Evolutionary conservation across 306 rosid genomes (phyloP), one percentile per base, ranked within the genome.

Genomic region (Urtica urens): DNA sequence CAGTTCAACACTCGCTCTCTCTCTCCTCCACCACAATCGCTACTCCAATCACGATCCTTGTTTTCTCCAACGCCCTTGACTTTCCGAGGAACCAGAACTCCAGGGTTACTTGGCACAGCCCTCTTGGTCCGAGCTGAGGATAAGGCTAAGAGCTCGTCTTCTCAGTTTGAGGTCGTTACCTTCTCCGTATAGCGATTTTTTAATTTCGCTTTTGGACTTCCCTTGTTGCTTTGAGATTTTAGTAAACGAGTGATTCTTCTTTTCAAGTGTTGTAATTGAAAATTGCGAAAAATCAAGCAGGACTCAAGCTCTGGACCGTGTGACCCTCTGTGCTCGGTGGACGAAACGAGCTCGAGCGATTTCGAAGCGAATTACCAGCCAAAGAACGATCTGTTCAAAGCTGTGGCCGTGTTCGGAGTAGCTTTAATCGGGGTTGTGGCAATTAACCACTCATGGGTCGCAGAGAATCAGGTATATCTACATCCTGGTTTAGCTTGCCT

Each of bases 381-480:
- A 50, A 81, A 75, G 80, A 79, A 90, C 5, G 94, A 85, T 79
- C 75, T 75, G 45, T 53, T 90, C 66, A 90, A 90, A 60, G 99
- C 87, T 37, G 52, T 85, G 59, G 94, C 95, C 48, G 30, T 90
- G 62, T 46, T 85, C 67, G 85, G 74, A 5, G 81, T 72, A 20
- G 78, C 92, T 51, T 73, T 60, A 52, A 65, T 74, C 47, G 99
- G 99, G 52, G 56, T 84, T 6, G 60, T 79, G 51, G 94, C 95
- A 65, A 90, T 90, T 69, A 85, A 77, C 67, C 95, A 81, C 1
- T 85, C 95, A 38, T 90, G 94, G 99, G 94, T 85, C 55, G 95
- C 94, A 3, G 75, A 90, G 22, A 85, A 90, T 79, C 99, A 90
- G 94, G 95, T 90, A 38, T 27, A n/a, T 58, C 19, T 46, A 45